A percentile compares a stretch with the other conserved stretches of the same genome.
phyloP scores from a whole-genome alignment of 192 early-diverging fungal species.

The Phlyctochytrium arcticum region DNA sequence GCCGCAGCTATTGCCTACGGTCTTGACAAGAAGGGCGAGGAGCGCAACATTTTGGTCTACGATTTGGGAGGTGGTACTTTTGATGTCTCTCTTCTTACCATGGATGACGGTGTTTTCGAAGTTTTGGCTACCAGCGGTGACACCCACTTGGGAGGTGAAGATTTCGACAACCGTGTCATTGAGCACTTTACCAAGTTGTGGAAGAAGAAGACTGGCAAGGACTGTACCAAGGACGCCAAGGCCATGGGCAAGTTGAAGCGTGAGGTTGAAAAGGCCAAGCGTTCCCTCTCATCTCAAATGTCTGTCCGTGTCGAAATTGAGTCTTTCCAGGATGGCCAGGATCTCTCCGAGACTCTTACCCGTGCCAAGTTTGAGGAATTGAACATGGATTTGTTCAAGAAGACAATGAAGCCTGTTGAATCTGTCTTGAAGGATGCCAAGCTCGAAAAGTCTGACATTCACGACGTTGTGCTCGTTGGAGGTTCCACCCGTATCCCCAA shows the following conservation, averaged over 20 bases:
- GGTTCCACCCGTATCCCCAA: constrained; percentile 99
- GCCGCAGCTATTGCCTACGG: constrained; percentile 96
- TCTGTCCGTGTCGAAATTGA: constrained; percentile 91
- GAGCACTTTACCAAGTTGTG: constrained; percentile 88
- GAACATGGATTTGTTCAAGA: constrained; percentile 89
- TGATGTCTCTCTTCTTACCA: constrained; percentile 95
- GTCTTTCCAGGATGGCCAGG: constrained; percentile 79
- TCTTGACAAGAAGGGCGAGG: constrained; percentile 84
- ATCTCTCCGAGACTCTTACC: constrained; percentile 91
- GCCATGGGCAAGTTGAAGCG: constrained; percentile 92
- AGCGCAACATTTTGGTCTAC: constrained; percentile 91
- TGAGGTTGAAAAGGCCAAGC: constrained; percentile 97
- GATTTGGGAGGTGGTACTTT: constrained; percentile 97
- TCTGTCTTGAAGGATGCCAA: constrained; percentile 88
- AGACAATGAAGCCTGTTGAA: constrained; percentile 91
- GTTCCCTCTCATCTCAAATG: constrained; percentile 89
- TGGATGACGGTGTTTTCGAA: constrained; percentile 95
- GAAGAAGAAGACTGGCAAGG: constrained; percentile 88
- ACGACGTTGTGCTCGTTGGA: constrained; percentile 97
- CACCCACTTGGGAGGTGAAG: constrained; percentile 88
- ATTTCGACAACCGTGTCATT: constrained; percentile 95
- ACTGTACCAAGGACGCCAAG: constrained; percentile 78
- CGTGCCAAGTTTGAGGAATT: constrained; percentile 97
- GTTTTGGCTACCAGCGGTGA: constrained; percentile 94
- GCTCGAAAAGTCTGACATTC: constrained; percentile 77